phyloP scores from a whole-genome alignment of 176 grass and related monocot species.

The Oryza longistaminata region DNA sequence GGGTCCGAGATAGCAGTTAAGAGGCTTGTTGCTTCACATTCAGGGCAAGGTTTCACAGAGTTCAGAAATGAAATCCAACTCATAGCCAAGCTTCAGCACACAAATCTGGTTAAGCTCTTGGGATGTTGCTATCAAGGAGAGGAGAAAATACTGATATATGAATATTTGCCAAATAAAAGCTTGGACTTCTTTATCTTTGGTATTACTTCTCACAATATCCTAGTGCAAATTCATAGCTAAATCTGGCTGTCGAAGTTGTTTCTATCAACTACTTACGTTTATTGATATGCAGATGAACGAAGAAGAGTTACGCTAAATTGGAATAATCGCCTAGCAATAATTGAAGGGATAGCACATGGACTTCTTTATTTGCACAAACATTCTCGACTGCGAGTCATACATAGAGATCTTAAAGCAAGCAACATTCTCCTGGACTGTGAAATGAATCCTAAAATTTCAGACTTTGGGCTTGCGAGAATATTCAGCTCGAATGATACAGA shows the following conservation, averaged over 20 bases:
- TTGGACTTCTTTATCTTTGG: conserved; percentile 31
- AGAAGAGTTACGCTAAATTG: conserved; percentile 12
- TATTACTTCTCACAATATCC: background rate
- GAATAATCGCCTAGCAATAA: conserved; percentile 17
- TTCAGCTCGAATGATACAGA: background rate
- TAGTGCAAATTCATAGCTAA: background rate
- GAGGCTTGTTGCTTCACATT: conserved; percentile 20
- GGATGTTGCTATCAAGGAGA: conserved; percentile 21
- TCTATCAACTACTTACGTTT: background rate
- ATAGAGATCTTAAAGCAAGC: conserved; percentile 39
- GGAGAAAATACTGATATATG: conserved; percentile 31
- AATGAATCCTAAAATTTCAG: conserved; percentile 40
- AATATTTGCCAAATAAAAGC: conserved; percentile 37
- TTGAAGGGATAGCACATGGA: conserved; percentile 19
- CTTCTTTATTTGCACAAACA: conserved; percentile 34
- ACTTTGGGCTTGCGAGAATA: conserved; percentile 31
- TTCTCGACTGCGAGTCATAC: conserved; percentile 22
- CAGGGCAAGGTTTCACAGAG: conserved; percentile 23
- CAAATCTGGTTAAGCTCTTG: conserved; percentile 26
- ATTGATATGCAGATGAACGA: background rate
- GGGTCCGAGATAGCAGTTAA: conserved; percentile 15
- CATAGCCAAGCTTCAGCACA: conserved; percentile 32
- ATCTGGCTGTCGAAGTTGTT: background rate
- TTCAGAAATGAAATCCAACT: conserved; percentile 38
- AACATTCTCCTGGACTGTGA: conserved; percentile 27